These are phyloP conservation scores for Scortechinia acanthostroma DNA, from an alignment of 2,329 filamentous ascomycete genomes.

Conservation along the genomic window DNA sequence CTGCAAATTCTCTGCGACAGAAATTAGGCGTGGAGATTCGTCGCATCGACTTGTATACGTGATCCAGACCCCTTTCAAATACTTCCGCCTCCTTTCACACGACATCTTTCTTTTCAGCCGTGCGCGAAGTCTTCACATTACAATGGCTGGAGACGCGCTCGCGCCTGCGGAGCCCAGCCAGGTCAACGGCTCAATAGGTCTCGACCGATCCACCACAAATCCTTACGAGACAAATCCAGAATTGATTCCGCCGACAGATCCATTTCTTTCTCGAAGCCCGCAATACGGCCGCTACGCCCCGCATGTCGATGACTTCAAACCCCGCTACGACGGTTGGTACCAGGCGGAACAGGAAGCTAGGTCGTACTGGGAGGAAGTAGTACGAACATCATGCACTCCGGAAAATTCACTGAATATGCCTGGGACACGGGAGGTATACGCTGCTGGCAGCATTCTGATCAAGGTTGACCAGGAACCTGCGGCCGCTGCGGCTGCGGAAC, in stretches of 20 bases:
- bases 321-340: conserved; percentile 19
- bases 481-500: neutral
- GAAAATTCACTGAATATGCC: conserved; percentile 18
- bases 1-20: no score
- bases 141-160: no score
- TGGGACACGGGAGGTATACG: conserved; percentile 6
- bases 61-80: no score
- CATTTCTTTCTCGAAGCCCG: conserved; percentile 17
- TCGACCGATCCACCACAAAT: conserved; percentile 7
- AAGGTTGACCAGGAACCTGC: neutral
- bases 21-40: no score
- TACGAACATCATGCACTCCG: conserved; percentile 17
- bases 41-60: no score
- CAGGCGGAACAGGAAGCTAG: conserved; percentile 15
- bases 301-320: conserved; percentile 21
- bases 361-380: conserved; percentile 22
- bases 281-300: conserved; percentile 23
- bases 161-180: no score
- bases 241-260: conserved; percentile 18
- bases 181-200: conserved; percentile 4
- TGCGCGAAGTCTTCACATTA: no score
- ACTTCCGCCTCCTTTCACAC: no score
- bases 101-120: no score
- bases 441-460: neutral
- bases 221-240: conserved; percentile 23